These are phyloP conservation scores for Fusarium equiseti DNA, from an alignment of 2,329 filamentous ascomycete species.

Conservation along the genomic window DNA sequence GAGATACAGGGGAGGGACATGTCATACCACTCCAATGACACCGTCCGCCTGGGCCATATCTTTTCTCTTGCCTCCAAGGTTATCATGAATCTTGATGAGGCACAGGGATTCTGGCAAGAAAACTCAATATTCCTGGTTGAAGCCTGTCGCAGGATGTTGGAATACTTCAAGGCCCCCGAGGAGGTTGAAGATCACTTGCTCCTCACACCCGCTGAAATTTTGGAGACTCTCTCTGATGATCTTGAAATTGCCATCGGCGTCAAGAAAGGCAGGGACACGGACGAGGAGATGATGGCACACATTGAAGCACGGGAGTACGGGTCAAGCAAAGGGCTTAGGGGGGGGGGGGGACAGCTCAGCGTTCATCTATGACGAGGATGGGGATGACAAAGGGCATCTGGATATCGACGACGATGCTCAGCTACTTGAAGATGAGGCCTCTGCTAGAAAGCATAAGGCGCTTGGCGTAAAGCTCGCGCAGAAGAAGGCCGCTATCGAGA, in stretches of 20 bases:
- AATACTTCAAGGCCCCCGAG: not conserved
- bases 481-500: conserved; percentile 84
- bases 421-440: not conserved
- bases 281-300: not conserved
- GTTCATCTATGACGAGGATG: no score
- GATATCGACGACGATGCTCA: not conserved
- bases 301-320: no score
- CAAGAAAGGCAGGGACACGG: not conserved
- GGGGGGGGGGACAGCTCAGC: no score
- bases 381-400: no score
- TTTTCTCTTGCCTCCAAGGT: not conserved
- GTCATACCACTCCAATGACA: not conserved
- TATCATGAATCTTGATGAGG: no score
- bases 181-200: not conserved
- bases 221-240: no score
- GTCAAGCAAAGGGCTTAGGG: no score
- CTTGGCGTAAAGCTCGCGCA: conserved; percentile 76
- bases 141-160: not conserved
- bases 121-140: not conserved
- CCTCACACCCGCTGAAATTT: no score
- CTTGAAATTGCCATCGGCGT: no score
- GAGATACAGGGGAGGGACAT: fast-evolving
- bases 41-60: not conserved
- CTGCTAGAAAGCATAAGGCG: conserved; percentile 58
- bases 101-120: not conserved